A percentile compares a stretch with the other conserved stretches of the same genome.
Conservation (phyloP, 1,284 basidiomycete species). For the Fomitopsis pinicola region DNA sequence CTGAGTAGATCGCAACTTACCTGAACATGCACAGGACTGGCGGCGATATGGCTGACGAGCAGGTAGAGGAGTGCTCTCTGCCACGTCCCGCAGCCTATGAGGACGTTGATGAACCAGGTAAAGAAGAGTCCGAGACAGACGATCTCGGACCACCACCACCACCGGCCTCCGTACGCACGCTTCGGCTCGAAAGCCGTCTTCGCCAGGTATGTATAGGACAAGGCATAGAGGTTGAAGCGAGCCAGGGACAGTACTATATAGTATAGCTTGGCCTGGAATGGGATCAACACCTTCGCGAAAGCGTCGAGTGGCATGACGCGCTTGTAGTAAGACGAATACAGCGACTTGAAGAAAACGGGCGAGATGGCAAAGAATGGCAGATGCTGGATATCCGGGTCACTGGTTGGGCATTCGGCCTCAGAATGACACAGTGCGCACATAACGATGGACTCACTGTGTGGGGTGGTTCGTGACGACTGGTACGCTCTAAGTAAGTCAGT, state of each 20-base stretch:
- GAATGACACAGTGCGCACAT: slow-evolving; percentile 1
- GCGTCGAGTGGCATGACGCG: slow-evolving; percentile 81
- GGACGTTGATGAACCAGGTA: slow-evolving; percentile 71
- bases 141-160: slow-evolving; percentile 74
- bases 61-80: slow-evolving; percentile 63
- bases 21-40: slow-evolving; percentile 86
- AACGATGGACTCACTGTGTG: slow-evolving; percentile 66
- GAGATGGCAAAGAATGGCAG: slow-evolving; percentile 96
- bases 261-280: slow-evolving; percentile 89
- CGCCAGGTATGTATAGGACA: slow-evolving; percentile 80
- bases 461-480: slow-evolving; percentile 95
- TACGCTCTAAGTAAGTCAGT: neutral
- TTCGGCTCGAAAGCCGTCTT: slow-evolving; percentile 57
- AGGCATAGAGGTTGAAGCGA: slow-evolving; percentile 93
- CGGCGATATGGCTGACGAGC: slow-evolving; percentile 73
- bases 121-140: slow-evolving; percentile 70
- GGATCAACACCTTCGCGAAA: slow-evolving; percentile 63
- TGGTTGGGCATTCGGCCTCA: slow-evolving; percentile 32
- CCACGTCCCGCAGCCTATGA: slow-evolving; percentile 69
- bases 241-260: slow-evolving; percentile 91
- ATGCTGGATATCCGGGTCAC: slow-evolving; percentile 95
- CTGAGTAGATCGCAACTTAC: slow-evolving; percentile 32
- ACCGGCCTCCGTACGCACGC: slow-evolving; percentile 57
- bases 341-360: slow-evolving; percentile 76
- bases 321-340: slow-evolving; percentile 96